Conservation (phyloP, 176 grass and related monocot genomes). For the Calamus simplicifolius region DNA sequence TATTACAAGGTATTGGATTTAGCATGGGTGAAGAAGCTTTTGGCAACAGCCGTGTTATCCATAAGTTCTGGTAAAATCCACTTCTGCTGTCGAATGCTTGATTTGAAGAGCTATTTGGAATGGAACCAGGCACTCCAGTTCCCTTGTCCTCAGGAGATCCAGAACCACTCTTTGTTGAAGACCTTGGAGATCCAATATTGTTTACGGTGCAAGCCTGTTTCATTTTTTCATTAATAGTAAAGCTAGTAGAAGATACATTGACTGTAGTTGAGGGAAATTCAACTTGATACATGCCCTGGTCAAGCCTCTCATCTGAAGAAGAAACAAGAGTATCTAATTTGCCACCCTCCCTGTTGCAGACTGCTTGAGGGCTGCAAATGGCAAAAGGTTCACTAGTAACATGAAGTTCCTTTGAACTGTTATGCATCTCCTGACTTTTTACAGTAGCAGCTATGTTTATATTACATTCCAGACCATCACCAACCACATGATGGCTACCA, state of each 20-base stretch:
- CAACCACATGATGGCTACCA: neutral
- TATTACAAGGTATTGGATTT: conserved; percentile 39
- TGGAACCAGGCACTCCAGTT: conserved; percentile 19
- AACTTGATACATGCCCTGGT: conserved; percentile 12
- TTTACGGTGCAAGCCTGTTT: conserved; percentile 6
- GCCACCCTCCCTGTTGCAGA: conserved; percentile 19
- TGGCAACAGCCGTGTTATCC: conserved; percentile 72
- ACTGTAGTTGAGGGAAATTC: conserved; percentile 15
- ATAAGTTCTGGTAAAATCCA: conserved; percentile 47
- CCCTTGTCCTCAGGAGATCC: conserved; percentile 28
- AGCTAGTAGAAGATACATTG: conserved; percentile 8
- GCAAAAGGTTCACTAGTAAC: conserved; percentile 10
- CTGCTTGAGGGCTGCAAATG: conserved; percentile 11
- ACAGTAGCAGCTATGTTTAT: conserved; percentile 10
- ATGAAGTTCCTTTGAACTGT: conserved; percentile 23
- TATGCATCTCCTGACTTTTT: conserved; percentile 10
- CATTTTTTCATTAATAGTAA: neutral
- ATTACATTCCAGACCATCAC: conserved; percentile 15
- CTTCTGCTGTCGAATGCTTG: conserved; percentile 12
- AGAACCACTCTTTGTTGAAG: conserved; percentile 27
- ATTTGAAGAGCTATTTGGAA: conserved; percentile 20
- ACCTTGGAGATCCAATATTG: conserved; percentile 25
- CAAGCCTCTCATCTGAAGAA: conserved; percentile 10
- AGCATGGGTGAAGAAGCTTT: conserved; percentile 31
- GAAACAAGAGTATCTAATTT: conserved; percentile 24